A percentile compares a stretch with the other conserved stretches of the same genome.
phyloP scores from a whole-genome alignment of 495 filamentous ascomycete species.

The Chaetomidium leptoderma region DNA sequence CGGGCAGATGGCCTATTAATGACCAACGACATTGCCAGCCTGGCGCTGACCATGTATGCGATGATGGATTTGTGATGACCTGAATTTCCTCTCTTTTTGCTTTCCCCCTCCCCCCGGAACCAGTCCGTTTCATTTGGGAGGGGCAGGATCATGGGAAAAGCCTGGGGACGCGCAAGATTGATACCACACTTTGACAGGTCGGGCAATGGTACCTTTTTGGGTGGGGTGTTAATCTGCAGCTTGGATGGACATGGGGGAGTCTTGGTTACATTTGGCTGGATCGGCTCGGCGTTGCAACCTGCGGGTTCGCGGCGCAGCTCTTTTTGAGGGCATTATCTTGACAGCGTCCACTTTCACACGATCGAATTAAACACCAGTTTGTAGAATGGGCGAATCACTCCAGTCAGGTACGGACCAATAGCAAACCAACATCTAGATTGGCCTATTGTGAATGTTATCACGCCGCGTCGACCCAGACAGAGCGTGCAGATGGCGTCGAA shows the following conservation, averaged over 20 bases:
- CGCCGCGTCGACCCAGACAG: neutral
- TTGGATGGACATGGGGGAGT: conserved; percentile 20
- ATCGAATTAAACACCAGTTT: neutral
- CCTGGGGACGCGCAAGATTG: conserved; percentile 11
- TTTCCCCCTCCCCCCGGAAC: neutral
- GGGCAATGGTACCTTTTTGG: conserved; percentile 11
- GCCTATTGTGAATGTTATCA: neutral
- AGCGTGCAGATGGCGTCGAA: neutral
- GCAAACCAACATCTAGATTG: neutral
- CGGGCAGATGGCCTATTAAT: conserved; percentile 4
- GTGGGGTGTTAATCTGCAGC: conserved; percentile 22
- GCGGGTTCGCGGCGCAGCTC: conserved; percentile 19
- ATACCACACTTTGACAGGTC: conserved; percentile 16
- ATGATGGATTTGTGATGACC: neutral
- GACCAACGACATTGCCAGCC: neutral
- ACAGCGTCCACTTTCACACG: neutral
- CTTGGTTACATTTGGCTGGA: conserved; percentile 11
- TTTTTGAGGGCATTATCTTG: neutral
- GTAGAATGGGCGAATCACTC: conserved; percentile 7
- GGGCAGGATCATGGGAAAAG: neutral
- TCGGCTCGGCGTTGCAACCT: conserved; percentile 19
- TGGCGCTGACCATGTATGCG: neutral
- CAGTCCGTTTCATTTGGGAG: conserved; percentile 6
- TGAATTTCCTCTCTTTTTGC: neutral
- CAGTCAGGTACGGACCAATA: conserved; percentile 5